Percentiles rank a stretch among this genome's conserved stretches.
Evolutionary conservation across 306 rosid species (phyloP).

Genomic region (Quillaja saponaria): DNA sequence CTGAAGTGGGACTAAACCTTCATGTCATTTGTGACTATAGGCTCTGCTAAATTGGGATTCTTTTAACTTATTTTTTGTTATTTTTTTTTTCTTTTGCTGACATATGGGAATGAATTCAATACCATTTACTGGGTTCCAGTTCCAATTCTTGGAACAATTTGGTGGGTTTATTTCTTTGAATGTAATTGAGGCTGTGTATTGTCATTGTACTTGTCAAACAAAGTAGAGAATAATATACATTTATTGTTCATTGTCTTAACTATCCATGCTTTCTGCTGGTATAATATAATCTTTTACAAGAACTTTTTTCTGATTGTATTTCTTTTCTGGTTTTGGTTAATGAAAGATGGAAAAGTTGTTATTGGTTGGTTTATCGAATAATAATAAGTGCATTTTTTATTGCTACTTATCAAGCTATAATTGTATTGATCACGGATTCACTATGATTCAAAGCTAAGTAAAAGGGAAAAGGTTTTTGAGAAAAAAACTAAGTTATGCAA

Average conservation of each 20-base stretch:
- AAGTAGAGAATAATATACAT: too few relatives aligned
- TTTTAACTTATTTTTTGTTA: too few relatives aligned
- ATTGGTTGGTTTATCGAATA: slow-evolving; percentile 4
- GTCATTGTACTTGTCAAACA: slow-evolving; percentile 16
- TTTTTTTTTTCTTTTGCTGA: not conserved
- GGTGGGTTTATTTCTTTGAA: slow-evolving; percentile 46
- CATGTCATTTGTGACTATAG: too few relatives aligned
- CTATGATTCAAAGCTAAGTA: too few relatives aligned
- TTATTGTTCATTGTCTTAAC: slow-evolving; percentile 32
- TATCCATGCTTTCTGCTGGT: slow-evolving; percentile 1
- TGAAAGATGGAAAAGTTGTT: slow-evolving; percentile 1
- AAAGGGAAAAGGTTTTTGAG: too few relatives aligned
- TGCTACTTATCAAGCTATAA: slow-evolving; percentile 30
- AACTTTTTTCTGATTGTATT: not conserved
- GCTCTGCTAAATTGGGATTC: too few relatives aligned
- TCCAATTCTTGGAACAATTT: slow-evolving; percentile 54
- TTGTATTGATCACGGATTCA: slow-evolving; percentile 34
- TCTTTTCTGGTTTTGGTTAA: not conserved
- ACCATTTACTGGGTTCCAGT: slow-evolving; percentile 33
- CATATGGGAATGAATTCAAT: slow-evolving; percentile 22
- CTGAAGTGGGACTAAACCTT: too few relatives aligned
- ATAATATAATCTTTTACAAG: too few relatives aligned
- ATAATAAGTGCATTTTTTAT: not conserved
- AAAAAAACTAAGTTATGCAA: not conserved
- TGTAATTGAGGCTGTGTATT: too few relatives aligned